phyloP scores from a whole-genome alignment of 1,284 basidiomycete species.

The Ceratobasidium theobromae region DNA sequence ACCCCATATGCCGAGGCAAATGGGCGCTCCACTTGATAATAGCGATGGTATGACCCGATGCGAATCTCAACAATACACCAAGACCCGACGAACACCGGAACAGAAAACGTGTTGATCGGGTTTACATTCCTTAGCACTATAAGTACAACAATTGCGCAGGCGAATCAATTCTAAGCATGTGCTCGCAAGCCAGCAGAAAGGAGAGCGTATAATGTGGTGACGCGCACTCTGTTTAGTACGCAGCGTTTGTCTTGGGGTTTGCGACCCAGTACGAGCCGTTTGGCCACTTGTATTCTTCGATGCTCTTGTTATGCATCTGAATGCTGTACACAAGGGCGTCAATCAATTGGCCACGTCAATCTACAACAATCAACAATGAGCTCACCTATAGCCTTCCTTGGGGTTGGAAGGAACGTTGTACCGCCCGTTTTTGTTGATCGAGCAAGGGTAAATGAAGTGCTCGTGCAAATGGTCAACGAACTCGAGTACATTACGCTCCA shows the following conservation, averaged over 20 bases:
- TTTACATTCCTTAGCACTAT: conserved; percentile 16
- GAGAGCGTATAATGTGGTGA: conserved; percentile 4
- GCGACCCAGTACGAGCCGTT: conserved; percentile 67
- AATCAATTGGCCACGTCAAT: not conserved
- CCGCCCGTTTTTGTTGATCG: conserved; percentile 81
- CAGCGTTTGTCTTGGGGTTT: conserved; percentile 28
- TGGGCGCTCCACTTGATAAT: not conserved
- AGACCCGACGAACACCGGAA: conserved; percentile 1
- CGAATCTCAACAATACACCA: not conserved
- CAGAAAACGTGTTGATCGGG: not conserved
- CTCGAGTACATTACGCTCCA: conserved; percentile 89
- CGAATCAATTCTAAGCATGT: not conserved
- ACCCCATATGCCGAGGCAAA: not conserved
- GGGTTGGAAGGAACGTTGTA: conserved; percentile 78
- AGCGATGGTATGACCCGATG: no score
- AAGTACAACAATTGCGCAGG: conserved; percentile 14
- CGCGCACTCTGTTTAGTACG: conserved; percentile 12
- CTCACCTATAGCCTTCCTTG: conserved; percentile 71
- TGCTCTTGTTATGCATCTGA: conserved; percentile 71
- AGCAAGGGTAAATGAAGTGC: conserved; percentile 86
- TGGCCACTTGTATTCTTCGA: conserved; percentile 74
- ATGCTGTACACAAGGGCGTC: conserved; percentile 52
- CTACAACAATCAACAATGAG: not conserved
- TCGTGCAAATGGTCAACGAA: conserved; percentile 90
- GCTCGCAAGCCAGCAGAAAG: not conserved